Conservation (phyloP, 176 grass and related monocot species). For the Hsuehochloa calcarea region DNA sequence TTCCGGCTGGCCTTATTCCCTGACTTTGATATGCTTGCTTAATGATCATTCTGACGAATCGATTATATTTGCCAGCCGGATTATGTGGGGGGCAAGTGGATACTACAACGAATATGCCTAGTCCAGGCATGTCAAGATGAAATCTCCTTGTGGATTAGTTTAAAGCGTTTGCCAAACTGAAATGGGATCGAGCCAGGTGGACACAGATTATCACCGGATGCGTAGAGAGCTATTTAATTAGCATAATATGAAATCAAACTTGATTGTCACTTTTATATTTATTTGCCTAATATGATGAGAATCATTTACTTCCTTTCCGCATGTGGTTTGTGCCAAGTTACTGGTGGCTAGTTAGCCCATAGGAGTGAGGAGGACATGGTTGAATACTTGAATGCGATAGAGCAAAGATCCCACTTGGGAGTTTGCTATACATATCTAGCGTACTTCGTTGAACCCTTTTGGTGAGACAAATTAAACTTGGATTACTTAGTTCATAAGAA, state of each 20-base stretch:
- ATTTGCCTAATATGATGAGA: neutral
- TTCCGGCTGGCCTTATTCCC: neutral
- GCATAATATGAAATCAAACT: neutral
- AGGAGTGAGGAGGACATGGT: constrained; percentile 24
- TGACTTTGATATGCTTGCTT: neutral
- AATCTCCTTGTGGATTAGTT: neutral
- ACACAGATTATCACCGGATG: neutral
- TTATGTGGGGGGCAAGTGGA: neutral
- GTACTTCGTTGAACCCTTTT: constrained; percentile 25
- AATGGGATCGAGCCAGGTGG: neutral
- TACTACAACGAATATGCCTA: neutral
- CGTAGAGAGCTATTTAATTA: neutral
- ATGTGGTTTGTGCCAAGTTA: neutral
- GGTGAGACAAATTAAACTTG: neutral
- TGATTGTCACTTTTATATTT: neutral
- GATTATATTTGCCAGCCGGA: neutral
- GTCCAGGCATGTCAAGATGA: neutral
- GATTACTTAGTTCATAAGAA: constrained; percentile 26
- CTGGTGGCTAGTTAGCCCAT: neutral
- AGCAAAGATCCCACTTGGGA: constrained; percentile 11
- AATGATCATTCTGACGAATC: too few species aligned
- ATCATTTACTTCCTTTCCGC: constrained; percentile 5
- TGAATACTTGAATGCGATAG: neutral
- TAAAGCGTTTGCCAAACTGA: neutral
- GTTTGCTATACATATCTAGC: neutral